Evolutionary conservation across 2,329 filamentous ascomycete species (phyloP).

Genomic region (Fusarium sp.): DNA sequence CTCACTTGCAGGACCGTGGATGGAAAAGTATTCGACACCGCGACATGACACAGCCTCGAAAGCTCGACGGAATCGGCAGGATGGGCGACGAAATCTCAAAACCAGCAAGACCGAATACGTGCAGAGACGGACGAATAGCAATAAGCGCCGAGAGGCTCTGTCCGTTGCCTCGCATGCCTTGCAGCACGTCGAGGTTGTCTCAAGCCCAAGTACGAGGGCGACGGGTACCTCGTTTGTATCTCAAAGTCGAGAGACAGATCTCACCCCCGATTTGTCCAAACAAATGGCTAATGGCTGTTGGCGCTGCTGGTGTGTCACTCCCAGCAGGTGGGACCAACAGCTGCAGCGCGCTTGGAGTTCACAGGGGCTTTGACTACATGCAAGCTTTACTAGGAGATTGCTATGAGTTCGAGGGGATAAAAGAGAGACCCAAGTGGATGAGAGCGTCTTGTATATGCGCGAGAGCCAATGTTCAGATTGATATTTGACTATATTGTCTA

Average conservation of each 20-base stretch:
- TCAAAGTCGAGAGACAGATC: background rate
- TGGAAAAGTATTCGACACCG: background rate
- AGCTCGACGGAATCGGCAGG: background rate
- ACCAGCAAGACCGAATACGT: background rate
- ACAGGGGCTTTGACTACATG: constrained; percentile 19
- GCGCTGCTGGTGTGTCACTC: background rate
- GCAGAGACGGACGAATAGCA: background rate
- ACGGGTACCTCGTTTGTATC: constrained; percentile 16
- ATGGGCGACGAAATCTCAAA: background rate
- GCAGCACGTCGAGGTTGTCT: constrained; percentile 7
- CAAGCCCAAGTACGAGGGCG: background rate
- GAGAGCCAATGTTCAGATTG: background rate
- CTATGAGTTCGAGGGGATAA: background rate
- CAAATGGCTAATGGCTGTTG: background rate
- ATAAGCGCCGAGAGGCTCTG: background rate
- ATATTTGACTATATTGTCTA: background rate
- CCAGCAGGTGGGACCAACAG: background rate
- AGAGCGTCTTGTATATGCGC: too few species aligned
- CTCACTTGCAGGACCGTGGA: background rate
- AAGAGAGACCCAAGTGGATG: background rate
- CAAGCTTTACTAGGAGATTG: background rate
- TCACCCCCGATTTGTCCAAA: constrained; percentile 7
- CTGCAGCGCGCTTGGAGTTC: background rate
- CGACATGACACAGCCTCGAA: background rate
- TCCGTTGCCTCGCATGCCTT: constrained; percentile 14